Percentiles rank a stretch among this genome's conserved stretches.
Conservation (phyloP, 2,329 filamentous ascomycete species). For the Stagonosporopsis vannaccii region DNA sequence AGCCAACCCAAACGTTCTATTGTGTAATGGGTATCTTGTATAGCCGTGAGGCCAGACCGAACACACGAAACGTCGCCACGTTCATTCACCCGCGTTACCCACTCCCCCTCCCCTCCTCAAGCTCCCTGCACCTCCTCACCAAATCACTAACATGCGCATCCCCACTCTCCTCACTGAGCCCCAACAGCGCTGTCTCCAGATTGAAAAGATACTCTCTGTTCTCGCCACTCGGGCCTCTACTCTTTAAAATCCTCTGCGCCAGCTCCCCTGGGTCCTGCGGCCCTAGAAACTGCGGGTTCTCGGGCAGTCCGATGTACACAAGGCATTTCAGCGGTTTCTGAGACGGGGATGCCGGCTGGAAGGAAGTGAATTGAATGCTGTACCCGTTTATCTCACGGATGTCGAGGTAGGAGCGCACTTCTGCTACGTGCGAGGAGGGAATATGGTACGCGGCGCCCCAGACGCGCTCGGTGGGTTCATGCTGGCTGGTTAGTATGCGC, state of each 20-base stretch:
- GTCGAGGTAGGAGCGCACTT: slow-evolving; percentile 90
- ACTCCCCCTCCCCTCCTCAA: slow-evolving; percentile 56
- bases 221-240: slow-evolving; percentile 82
- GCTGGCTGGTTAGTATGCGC: slow-evolving; percentile 19
- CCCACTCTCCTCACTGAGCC: slow-evolving; percentile 75
- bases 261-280: slow-evolving; percentile 79
- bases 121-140: slow-evolving; percentile 71
- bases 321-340: slow-evolving; percentile 60
- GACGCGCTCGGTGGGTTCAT: slow-evolving; percentile 67
- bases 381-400: slow-evolving; percentile 98
- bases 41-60: too few relatives aligned
- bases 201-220: slow-evolving; percentile 90
- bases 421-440: slow-evolving; percentile 71
- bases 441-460: slow-evolving; percentile 97
- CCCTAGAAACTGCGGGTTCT: slow-evolving; percentile 90
- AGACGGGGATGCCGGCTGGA: slow-evolving; percentile 66
- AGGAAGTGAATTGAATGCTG: slow-evolving; percentile 87
- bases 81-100: neutral
- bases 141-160: slow-evolving; percentile 88
- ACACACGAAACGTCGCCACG: neutral
- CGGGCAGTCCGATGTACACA: slow-evolving; percentile 93
- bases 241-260: slow-evolving; percentile 80
- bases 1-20: too few relatives aligned
- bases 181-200: slow-evolving; percentile 76
- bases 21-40: too few relatives aligned